Conservation (phyloP, 208 protist species). For the Leishmania major region DNA sequence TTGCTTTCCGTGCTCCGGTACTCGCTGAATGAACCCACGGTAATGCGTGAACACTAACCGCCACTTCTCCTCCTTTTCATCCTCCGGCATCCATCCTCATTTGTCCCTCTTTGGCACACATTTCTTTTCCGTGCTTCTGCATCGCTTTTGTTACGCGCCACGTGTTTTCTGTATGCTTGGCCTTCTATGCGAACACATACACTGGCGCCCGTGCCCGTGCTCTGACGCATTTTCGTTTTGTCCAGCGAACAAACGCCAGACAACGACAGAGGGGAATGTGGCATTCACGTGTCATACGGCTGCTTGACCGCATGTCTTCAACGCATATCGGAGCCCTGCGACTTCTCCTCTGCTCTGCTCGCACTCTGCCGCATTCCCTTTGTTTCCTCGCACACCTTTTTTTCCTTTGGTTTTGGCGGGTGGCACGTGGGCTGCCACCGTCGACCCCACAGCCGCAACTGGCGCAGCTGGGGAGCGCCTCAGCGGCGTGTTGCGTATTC, state of each 20-base stretch:
- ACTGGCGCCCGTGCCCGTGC: background rate
- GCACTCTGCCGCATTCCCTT: background rate
- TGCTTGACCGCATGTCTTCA: background rate
- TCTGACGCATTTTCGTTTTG: background rate
- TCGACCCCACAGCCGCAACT: no score
- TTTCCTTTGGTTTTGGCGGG: background rate
- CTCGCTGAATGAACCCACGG: no score
- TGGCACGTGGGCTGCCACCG: no score
- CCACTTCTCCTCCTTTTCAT: no score
- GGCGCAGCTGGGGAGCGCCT: no score
- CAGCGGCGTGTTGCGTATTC: no score
- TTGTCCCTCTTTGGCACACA: no score
- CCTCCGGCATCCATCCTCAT: no score
- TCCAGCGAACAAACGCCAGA: background rate
- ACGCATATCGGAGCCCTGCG: background rate
- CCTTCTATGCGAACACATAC: background rate
- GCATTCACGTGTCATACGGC: background rate
- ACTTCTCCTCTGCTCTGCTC: background rate
- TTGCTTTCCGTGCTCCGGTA: no score
- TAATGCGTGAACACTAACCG: no score
- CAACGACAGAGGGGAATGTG: background rate
- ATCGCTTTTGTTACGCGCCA: no score
- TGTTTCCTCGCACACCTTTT: background rate
- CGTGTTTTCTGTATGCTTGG: background rate
- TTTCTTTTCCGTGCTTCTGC: no score